These are phyloP conservation scores for Ambrosia trifida DNA, from an alignment of 129 eudicot genomes.

Conservation along the genomic window DNA sequence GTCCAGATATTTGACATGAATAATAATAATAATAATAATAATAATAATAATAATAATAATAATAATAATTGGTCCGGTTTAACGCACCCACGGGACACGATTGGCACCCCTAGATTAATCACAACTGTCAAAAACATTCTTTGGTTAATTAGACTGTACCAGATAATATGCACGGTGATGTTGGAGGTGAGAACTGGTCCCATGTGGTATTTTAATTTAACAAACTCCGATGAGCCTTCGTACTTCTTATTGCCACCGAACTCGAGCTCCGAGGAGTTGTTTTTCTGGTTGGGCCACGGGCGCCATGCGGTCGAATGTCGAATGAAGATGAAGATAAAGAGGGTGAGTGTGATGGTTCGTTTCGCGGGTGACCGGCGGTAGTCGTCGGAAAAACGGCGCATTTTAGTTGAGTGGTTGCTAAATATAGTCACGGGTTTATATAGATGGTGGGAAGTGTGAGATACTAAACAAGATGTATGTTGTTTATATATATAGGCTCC, in stretches of 20 bases:
- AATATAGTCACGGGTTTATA: not conserved
- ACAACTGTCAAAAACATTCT: too few species aligned
- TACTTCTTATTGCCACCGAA: not conserved
- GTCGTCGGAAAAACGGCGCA: not conserved
- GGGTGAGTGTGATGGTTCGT: not conserved
- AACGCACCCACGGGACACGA: too few species aligned
- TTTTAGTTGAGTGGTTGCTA: not conserved
- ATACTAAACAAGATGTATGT: not conserved
- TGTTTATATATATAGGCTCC: not conserved
- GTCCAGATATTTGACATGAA: too few species aligned
- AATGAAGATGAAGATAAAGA: not conserved
- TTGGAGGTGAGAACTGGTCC: slow-evolving; percentile 51
- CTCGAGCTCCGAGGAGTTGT: not conserved
- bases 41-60: too few species aligned
- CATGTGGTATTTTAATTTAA: not conserved
- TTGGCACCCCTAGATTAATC: too few species aligned
- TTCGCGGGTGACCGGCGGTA: not conserved
- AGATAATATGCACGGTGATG: slow-evolving; percentile 66
- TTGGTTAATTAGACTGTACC: slow-evolving; percentile 27
- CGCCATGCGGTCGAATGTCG: not conserved
- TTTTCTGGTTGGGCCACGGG: not conserved
- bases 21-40: too few species aligned
- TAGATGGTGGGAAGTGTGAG: not conserved
- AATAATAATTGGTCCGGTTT: too few species aligned
- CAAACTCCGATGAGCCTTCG: not conserved